These are phyloP conservation scores for Simmondsia chinensis DNA, from an alignment of 148 eudicot species.

Conservation along the genomic window DNA sequence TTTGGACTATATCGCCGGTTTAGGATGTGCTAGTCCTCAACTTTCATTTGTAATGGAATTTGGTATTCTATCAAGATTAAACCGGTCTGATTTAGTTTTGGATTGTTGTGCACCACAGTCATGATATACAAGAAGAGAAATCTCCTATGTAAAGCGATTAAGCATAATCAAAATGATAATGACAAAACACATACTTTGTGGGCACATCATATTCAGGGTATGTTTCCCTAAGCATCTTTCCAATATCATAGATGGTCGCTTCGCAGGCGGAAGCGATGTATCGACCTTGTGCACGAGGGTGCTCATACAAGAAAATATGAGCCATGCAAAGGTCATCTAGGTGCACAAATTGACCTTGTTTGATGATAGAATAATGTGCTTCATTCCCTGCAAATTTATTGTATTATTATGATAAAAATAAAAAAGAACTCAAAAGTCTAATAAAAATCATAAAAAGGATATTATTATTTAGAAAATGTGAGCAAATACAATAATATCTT, in stretches of 20 bases:
- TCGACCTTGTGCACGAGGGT: constrained; percentile 62
- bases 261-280: constrained; percentile 80
- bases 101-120: background rate
- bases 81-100: too few relatives aligned
- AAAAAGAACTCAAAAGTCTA: background rate
- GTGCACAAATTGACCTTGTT: constrained; percentile 83
- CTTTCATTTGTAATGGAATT: too few relatives aligned
- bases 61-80: too few relatives aligned
- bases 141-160: background rate
- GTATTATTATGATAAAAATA: background rate
- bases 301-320: constrained; percentile 73
- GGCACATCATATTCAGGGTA: constrained; percentile 83
- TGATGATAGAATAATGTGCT: constrained; percentile 65
- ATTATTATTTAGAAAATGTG: too few relatives aligned
- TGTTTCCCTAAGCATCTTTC: constrained; percentile 42
- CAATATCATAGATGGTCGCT: constrained; percentile 64
- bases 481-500: too few relatives aligned
- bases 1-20: too few relatives aligned
- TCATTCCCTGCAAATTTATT: constrained; percentile 44
- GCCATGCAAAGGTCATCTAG: constrained; percentile 82
- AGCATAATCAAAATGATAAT: background rate
- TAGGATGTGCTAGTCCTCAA: too few relatives aligned
- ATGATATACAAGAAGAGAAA: background rate
- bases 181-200: constrained; percentile 35
- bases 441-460: too few relatives aligned